phyloP scores from a whole-genome alignment of 495 filamentous ascomycete genomes.

The Penicillium desertorum region DNA sequence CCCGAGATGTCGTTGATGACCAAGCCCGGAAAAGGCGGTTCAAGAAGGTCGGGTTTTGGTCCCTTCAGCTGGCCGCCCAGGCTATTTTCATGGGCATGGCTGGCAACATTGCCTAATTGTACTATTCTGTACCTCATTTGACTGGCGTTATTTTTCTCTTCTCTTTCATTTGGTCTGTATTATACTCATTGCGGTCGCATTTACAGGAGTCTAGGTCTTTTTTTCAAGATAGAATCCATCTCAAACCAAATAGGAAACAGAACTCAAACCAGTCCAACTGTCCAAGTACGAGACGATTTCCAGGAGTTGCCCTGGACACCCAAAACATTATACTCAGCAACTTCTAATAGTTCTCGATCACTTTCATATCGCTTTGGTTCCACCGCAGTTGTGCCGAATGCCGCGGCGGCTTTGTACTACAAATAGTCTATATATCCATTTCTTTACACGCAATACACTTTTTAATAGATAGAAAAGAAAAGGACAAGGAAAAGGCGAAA shows the following conservation, averaged over 20 bases:
- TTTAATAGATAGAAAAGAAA: background rate
- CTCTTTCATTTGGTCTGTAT: conserved; percentile 17
- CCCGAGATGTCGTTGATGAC: conserved; percentile 80
- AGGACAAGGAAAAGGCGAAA: background rate
- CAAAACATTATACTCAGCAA: background rate
- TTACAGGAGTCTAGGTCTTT: conserved; percentile 19
- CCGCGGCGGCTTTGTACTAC: background rate
- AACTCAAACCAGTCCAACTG: background rate
- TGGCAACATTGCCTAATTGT: conserved; percentile 69
- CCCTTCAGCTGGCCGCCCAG: conserved; percentile 83
- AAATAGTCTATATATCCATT: background rate
- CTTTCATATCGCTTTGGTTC: conserved; percentile 2
- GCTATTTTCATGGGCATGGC: conserved; percentile 96
- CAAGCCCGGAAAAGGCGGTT: conserved; percentile 80
- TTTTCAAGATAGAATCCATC: conserved; percentile 1
- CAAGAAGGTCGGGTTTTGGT: conserved; percentile 97
- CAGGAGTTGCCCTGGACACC: background rate
- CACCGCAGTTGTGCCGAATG: conserved; percentile 8
- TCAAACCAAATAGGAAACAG: background rate
- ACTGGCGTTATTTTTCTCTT: conserved; percentile 16
- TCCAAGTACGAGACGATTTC: background rate
- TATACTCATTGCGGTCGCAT: conserved; percentile 18
- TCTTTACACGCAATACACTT: background rate
- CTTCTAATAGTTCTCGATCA: background rate
- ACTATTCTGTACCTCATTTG: conserved; percentile 22